Evolutionary conservation across 176 grass and related monocot species (phyloP), one percentile per base, ranked within the genome.

Genomic region (Melocanna baccifera): DNA sequence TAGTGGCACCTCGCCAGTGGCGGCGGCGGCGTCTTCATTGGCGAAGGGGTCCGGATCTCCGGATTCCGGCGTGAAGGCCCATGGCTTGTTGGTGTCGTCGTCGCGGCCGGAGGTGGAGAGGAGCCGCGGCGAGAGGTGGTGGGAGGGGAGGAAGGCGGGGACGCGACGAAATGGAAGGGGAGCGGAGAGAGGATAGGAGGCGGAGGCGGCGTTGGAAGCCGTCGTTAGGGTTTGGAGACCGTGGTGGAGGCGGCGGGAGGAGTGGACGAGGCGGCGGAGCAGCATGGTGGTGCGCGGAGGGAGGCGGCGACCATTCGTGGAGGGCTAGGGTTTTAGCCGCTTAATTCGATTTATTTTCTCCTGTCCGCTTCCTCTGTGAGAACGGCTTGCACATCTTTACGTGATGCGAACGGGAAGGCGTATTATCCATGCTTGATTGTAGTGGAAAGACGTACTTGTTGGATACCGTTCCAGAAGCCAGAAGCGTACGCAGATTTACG

Each of bases 271-370:
- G 85, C 88, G 83, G 93, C 88, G 88, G 48, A 88, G 93, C 86
- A 87, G 90, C 87, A 92, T 92, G 79, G 81, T 81, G 69, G 85
- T 29, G 84, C 26, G 80, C 68, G 81, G 79, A 56, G 64, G 59
- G 47, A 39, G 77, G 84, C 77, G 71, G 86, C 81, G 79, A 62
- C 84, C 86, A 66, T 66, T 87, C 83, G 82, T 67, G 53, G 56
- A 41, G 7, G 1, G 45, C 62, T 91, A 94, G 87, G 92, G 84
- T 94, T 94, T 94, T 89, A 84, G 92, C 70, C 56, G 88, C 72
- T 67, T 77, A 37, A 30, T 63, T 58, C 10, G 4, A 40, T 75
- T 86, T 29, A 7, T 42, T 85, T 82, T n/a, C 14, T 0, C 12
- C 1, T 34, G 58, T 72, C n/a, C 41, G 80, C 68, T 79, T 83